phyloP scores from a whole-genome alignment of 2,329 filamentous ascomycete genomes.

The Nothopassalora personata region DNA sequence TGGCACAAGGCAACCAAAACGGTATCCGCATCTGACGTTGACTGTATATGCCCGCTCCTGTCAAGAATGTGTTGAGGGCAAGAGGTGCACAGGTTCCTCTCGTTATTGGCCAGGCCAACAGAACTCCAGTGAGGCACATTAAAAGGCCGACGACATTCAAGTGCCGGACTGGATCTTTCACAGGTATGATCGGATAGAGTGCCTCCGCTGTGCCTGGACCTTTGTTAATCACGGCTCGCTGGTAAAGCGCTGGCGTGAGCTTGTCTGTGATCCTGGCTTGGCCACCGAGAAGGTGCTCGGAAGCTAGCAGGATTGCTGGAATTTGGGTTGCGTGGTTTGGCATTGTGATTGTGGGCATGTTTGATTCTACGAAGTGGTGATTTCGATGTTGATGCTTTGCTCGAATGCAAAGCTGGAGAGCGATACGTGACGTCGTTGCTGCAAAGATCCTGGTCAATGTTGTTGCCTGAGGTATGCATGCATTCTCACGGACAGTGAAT shows the following conservation, averaged over 20 bases:
- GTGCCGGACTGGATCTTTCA: slow-evolving; percentile 7
- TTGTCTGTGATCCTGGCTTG: slow-evolving; percentile 8
- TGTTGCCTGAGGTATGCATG: background rate
- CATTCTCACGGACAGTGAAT: background rate
- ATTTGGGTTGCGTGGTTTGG: background rate
- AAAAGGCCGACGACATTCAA: slow-evolving; percentile 4
- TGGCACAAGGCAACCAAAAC: slow-evolving; percentile 7
- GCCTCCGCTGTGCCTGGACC: slow-evolving; percentile 5
- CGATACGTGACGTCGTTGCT: background rate
- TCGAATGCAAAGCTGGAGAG: background rate
- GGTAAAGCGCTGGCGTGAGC: slow-evolving; percentile 8
- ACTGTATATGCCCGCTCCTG: slow-evolving; percentile 9
- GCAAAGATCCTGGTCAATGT: background rate
- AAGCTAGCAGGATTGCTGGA: slow-evolving; percentile 6
- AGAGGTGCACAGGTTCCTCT: slow-evolving; percentile 3
- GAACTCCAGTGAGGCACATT: slow-evolving; percentile 8
- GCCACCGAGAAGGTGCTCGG: slow-evolving; percentile 11
- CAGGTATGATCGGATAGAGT: slow-evolving; percentile 7
- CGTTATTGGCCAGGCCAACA: slow-evolving; percentile 10
- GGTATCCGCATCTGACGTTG: slow-evolving; percentile 9
- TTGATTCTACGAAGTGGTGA: background rate
- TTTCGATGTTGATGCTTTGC: background rate
- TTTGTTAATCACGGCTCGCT: slow-evolving; percentile 6
- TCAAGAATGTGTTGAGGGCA: slow-evolving; percentile 12
- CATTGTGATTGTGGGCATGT: background rate